phyloP scores from a whole-genome alignment of 2,329 filamentous ascomycete species.

The Clarireedia homoeocarpa region DNA sequence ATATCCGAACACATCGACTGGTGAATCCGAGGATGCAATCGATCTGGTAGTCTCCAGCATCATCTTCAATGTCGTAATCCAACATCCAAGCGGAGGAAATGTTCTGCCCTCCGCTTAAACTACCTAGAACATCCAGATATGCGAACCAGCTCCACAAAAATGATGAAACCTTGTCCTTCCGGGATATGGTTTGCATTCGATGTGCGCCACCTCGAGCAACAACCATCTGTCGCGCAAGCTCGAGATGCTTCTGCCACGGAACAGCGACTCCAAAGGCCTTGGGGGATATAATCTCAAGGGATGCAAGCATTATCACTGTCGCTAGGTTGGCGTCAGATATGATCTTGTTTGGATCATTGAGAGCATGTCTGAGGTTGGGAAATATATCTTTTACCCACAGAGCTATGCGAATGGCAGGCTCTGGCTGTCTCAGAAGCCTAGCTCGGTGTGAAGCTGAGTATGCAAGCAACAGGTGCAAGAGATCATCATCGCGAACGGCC shows the following conservation, averaged over 20 bases:
- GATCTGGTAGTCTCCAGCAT: conserved; percentile 56
- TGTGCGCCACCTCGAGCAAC: conserved; percentile 54
- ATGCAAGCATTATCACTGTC: conserved; percentile 78
- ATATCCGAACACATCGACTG: conserved; percentile 58
- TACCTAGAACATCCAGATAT: conserved; percentile 74
- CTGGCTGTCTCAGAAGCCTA: conserved; percentile 62
- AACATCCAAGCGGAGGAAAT: conserved; percentile 22
- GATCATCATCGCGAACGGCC: conserved; percentile 60
- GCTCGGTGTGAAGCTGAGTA: conserved; percentile 82
- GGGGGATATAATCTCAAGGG: conserved; percentile 75
- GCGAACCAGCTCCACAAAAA: conserved; percentile 79
- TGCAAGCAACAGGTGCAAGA: conserved; percentile 69
- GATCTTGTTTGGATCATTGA: conserved; percentile 52
- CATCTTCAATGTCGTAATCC: conserved; percentile 44
- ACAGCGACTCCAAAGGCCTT: conserved; percentile 74
- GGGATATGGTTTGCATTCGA: conserved; percentile 37
- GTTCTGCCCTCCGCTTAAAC: conserved; percentile 49
- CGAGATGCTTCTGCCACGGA: conserved; percentile 73
- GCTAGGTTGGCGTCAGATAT: conserved; percentile 69
- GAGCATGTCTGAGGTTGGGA: conserved; percentile 59
- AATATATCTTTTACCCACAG: conserved; percentile 75
- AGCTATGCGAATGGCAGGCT: conserved; percentile 71
- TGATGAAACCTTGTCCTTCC: conserved; percentile 53
- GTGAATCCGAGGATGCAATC: conserved; percentile 79
- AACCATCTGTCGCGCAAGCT: conserved; percentile 69